These are phyloP conservation scores for Boletus chippewaensis DNA, from an alignment of 1,284 basidiomycete species.

Conservation along the genomic window DNA sequence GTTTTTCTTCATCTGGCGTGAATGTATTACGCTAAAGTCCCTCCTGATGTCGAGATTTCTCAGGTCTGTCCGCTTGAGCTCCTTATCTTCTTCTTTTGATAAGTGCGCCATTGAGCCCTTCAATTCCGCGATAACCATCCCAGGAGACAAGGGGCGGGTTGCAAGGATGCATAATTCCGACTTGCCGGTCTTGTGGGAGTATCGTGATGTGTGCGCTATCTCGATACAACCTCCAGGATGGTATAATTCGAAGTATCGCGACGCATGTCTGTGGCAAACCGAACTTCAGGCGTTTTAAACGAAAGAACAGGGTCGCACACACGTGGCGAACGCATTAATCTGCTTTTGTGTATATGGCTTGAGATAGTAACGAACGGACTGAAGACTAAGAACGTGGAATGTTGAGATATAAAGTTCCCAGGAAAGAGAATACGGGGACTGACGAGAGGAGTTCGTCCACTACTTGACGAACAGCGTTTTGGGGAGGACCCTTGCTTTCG, in stretches of 20 bases:
- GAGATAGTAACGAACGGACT: conserved; percentile 67
- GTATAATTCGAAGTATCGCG: conserved; percentile 80
- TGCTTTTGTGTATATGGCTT: conserved; percentile 67
- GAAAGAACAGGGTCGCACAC: conserved; percentile 36
- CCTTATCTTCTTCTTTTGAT: conserved; percentile 74
- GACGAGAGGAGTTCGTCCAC: conserved; percentile 71
- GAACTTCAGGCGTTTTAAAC: conserved; percentile 24
- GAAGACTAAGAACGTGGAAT: conserved; percentile 42
- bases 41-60: conserved; percentile 68
- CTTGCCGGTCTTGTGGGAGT: conserved; percentile 79
- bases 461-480: conserved; percentile 53
- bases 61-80: conserved; percentile 67
- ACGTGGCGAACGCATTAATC: conserved; percentile 85
- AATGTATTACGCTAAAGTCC: conserved; percentile 90
- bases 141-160: conserved; percentile 63
- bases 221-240: conserved; percentile 76
- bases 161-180: conserved; percentile 88
- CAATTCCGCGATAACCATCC: conserved; percentile 70
- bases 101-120: conserved; percentile 86
- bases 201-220: conserved; percentile 80
- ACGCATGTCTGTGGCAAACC: conserved; percentile 58
- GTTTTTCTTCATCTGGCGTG: conserved; percentile 85
- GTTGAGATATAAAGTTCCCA: conserved; percentile 17
- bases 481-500: conserved; percentile 44
- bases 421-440: conserved; percentile 25